Evolutionary conservation across 805 yeast genomes (phyloP).

Genomic region (Ogataea naganishii): DNA sequence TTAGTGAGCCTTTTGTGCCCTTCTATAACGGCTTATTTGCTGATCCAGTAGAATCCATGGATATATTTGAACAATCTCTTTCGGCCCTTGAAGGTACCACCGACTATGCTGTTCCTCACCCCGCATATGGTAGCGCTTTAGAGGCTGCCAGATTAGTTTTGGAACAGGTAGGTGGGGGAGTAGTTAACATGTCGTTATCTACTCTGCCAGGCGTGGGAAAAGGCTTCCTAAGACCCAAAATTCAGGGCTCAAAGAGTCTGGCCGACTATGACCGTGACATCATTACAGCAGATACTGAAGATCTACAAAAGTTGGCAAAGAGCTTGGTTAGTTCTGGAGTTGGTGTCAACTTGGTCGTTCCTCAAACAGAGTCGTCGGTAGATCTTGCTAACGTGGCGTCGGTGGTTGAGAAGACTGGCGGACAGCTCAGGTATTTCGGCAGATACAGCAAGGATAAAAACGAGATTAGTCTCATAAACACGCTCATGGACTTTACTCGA

Average conservation of each 20-base stretch:
- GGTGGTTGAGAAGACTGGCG: conserved; percentile 62
- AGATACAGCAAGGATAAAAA: conserved; percentile 63
- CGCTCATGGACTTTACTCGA: conserved; percentile 43
- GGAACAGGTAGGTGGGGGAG: conserved; percentile 70
- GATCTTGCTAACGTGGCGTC: conserved; percentile 71
- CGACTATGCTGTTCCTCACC: conserved; percentile 40
- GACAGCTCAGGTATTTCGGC: conserved; percentile 55
- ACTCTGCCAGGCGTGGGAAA: conserved; percentile 76
- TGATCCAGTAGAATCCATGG: conserved; percentile 60
- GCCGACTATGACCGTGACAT: conserved; percentile 37
- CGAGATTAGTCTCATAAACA: conserved; percentile 51
- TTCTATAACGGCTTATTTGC: conserved; percentile 69
- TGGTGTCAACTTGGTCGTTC: conserved; percentile 71
- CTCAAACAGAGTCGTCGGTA: conserved; percentile 47
- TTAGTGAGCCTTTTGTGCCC: conserved; percentile 79
- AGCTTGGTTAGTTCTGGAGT: conserved; percentile 49
- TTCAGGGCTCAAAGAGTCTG: conserved; percentile 22
- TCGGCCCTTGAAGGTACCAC: conserved; percentile 44
- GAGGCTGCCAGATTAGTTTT: conserved; percentile 59
- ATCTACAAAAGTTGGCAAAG: conserved; percentile 50
- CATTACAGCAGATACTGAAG: conserved; percentile 51
- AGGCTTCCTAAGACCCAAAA: conserved; percentile 50
- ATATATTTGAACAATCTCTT: conserved; percentile 60
- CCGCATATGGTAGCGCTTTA: conserved; percentile 74
- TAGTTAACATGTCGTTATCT: conserved; percentile 60